Evolutionary conservation across 176 grass and related monocot genomes (phyloP).

Genomic region (Avena atlantica): DNA sequence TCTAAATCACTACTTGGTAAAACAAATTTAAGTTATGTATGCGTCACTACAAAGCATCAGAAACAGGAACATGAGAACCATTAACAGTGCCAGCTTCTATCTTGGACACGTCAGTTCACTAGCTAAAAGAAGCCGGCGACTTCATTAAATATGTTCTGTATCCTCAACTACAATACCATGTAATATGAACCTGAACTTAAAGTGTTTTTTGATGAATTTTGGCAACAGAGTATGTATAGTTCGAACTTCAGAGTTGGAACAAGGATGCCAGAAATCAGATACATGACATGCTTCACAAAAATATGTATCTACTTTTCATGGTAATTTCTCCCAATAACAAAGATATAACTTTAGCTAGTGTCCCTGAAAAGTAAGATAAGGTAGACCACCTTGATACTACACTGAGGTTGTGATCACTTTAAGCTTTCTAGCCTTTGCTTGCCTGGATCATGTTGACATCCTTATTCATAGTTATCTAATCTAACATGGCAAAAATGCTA

Average conservation of each 20-base stretch:
- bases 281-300: constrained; percentile 2
- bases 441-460: not conserved
- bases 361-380: too few species aligned
- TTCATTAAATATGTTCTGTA: not conserved
- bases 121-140: not conserved
- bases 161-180: not conserved
- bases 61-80: not conserved
- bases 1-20: constrained; percentile 7
- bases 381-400: not conserved
- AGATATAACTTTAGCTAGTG: not conserved
- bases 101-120: constrained; percentile 2
- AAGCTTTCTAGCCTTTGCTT: not conserved
- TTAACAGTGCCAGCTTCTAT: not conserved
- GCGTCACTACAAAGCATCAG: not conserved
- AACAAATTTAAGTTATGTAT: not conserved
- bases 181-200: not conserved
- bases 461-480: not conserved
- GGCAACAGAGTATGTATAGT: not conserved
- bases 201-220: constrained; percentile 17
- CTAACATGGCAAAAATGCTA: not conserved
- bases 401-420: not conserved
- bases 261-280: not conserved
- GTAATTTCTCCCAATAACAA: not conserved
- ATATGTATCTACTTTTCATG: not conserved
- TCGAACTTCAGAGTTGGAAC: not conserved